Conservation (phyloP, 164 flowering plant genomes). For the Tinospora cordifolia region DNA sequence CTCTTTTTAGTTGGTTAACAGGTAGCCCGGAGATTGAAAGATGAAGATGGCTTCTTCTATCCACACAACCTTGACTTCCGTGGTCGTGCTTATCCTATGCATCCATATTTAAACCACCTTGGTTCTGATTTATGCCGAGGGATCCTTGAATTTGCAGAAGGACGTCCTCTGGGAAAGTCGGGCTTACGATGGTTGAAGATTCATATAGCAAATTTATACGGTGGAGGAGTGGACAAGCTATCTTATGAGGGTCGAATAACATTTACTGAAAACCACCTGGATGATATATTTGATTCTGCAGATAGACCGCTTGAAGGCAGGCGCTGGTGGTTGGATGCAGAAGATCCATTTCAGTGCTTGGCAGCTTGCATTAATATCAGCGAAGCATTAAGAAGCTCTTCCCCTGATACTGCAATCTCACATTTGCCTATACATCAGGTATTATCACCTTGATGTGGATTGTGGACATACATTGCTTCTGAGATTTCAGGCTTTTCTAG, state of each 20-base stretch:
- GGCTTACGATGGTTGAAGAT: constrained; percentile 92
- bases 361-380: constrained; percentile 67
- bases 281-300: constrained; percentile 92
- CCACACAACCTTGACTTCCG: constrained; percentile 98
- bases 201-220: constrained; percentile 88
- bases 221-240: constrained; percentile 87
- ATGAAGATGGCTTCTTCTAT: constrained; percentile 86
- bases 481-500: neutral
- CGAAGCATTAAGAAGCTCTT: constrained; percentile 76
- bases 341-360: constrained; percentile 91
- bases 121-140: constrained; percentile 98
- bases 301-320: constrained; percentile 91
- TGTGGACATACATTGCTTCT: neutral
- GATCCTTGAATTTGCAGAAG: constrained; percentile 85
- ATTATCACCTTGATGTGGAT: neutral
- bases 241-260: constrained; percentile 72
- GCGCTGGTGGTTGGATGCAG: constrained; percentile 94
- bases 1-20: constrained; percentile 25
- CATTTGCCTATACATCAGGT: constrained; percentile 70
- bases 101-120: constrained; percentile 90
- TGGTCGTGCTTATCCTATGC: constrained; percentile 99
- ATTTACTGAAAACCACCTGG: constrained; percentile 76
- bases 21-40: constrained; percentile 92
- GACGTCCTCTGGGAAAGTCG: constrained; percentile 83
- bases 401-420: constrained; percentile 75